A percentile compares a stretch with the other conserved stretches of the same genome.
Conservation (phyloP, 2,329 filamentous ascomycete genomes). For the Exophiala aquamarina region DNA sequence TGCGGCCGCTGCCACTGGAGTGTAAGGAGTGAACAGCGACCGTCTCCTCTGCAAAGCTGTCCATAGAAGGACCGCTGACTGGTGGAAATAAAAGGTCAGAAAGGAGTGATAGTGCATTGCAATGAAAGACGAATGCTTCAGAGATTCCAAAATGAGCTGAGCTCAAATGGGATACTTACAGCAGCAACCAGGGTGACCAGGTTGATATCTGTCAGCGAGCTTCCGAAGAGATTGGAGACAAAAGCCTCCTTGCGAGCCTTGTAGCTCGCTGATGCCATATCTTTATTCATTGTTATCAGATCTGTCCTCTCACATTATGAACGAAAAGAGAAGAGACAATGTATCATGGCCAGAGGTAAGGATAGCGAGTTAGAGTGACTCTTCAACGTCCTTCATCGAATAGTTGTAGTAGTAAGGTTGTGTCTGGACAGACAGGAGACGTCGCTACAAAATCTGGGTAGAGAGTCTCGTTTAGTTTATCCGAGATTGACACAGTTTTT, state of each 20-base stretch:
- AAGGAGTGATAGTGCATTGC: no score
- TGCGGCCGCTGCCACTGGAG: slow-evolving; percentile 64
- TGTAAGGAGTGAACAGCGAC: slow-evolving; percentile 78
- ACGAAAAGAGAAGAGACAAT: no score
- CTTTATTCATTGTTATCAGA: slow-evolving; percentile 9
- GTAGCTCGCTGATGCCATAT: slow-evolving; percentile 59
- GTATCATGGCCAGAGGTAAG: no score
- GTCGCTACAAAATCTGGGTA: no score
- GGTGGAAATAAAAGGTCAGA: slow-evolving; percentile 23
- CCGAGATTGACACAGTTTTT: no score
- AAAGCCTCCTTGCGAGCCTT: slow-evolving; percentile 94
- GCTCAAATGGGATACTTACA: slow-evolving; percentile 54
- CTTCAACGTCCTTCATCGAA: no score
- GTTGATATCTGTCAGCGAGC: slow-evolving; percentile 81
- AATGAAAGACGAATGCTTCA: no score
- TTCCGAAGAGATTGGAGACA: slow-evolving; percentile 86
- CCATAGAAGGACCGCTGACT: slow-evolving; percentile 85
- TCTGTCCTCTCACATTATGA: not conserved
- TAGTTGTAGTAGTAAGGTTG: no score
- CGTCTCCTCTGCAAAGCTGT: slow-evolving; percentile 82
- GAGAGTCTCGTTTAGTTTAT: no score
- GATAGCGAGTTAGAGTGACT: no score
- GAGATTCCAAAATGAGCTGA: no score
- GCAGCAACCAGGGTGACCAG: slow-evolving; percentile 80
- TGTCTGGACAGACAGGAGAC: no score